These are phyloP conservation scores for Dalbergia cultrata DNA, from an alignment of 306 rosid species.

Conservation along the genomic window DNA sequence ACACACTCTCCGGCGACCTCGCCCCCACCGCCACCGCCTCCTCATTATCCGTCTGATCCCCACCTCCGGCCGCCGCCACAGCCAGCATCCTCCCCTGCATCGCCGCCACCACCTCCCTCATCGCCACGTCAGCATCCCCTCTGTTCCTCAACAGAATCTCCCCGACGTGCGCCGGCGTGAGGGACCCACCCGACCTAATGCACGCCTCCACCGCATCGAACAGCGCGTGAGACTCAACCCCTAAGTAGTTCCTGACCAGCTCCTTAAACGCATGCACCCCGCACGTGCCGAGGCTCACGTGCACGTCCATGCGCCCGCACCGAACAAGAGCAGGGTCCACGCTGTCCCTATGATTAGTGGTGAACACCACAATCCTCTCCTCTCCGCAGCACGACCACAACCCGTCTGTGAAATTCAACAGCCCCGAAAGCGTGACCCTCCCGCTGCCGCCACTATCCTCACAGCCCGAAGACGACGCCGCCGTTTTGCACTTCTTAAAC, in stretches of 20 bases:
- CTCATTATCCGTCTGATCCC: constrained; percentile 50
- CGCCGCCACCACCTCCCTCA: constrained; percentile 73
- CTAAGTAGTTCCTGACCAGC: constrained; percentile 69
- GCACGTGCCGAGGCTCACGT: constrained; percentile 80
- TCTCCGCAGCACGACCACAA: constrained; percentile 92
- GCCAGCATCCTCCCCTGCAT: constrained; percentile 66
- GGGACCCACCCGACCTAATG: constrained; percentile 69
- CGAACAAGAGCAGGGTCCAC: constrained; percentile 86
- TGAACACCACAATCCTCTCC: constrained; percentile 82
- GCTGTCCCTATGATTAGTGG: constrained; percentile 74
- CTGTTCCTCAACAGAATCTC: constrained; percentile 80
- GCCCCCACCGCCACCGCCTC: constrained; percentile 42
- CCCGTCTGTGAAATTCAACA: constrained; percentile 84
- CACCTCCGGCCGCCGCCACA: constrained; percentile 26
- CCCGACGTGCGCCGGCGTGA: constrained; percentile 88
- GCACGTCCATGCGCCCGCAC: constrained; percentile 92
- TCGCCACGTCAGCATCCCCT: constrained; percentile 63
- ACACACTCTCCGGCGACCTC: constrained; percentile 85
- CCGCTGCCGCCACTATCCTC: constrained; percentile 54
- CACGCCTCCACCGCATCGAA: constrained; percentile 75
- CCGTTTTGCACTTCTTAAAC: constrained; percentile 41
- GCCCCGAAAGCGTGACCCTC: constrained; percentile 84
- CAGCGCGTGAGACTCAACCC: constrained; percentile 62
- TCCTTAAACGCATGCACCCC: constrained; percentile 75
- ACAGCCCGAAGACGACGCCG: constrained; percentile 37